Percentiles rank a stretch among this genome's conserved stretches.
Conservation (phyloP, 140 eudicot genomes). For the Oenanthe javanica region DNA sequence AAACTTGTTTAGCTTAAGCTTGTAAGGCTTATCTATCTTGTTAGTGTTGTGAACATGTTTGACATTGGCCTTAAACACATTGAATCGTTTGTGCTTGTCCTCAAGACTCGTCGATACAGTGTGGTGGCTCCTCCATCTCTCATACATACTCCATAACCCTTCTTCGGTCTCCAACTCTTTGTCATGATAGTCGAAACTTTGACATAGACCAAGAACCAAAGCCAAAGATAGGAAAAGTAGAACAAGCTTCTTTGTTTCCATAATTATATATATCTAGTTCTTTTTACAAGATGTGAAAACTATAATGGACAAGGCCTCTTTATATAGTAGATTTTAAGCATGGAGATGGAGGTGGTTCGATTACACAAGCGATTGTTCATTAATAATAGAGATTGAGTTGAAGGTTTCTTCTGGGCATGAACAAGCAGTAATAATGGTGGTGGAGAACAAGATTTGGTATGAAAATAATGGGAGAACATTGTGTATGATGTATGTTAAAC, state of each 20-base stretch:
- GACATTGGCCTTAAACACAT: slow-evolving; percentile 74
- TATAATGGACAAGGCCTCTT: slow-evolving; percentile 1
- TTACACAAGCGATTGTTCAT: neutral
- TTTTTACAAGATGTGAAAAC: slow-evolving; percentile 28
- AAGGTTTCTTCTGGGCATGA: slow-evolving; percentile 12
- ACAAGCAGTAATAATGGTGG: slow-evolving; percentile 10
- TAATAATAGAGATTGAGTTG: slow-evolving; percentile 9
- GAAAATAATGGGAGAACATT: neutral
- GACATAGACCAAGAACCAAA: slow-evolving; percentile 31
- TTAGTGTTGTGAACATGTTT: slow-evolving; percentile 44
- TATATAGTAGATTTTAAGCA: slow-evolving; percentile 21
- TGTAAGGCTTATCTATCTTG: slow-evolving; percentile 66
- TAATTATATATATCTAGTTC: slow-evolving; percentile 14
- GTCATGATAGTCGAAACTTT: slow-evolving; percentile 65
- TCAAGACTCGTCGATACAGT: slow-evolving; percentile 54
- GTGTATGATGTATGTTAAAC: neutral
- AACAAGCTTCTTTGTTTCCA: slow-evolving; percentile 28
- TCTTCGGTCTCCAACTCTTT: slow-evolving; percentile 76
- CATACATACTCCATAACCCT: slow-evolving; percentile 68
- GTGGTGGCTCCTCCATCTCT: slow-evolving; percentile 94
- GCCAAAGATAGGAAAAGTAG: slow-evolving; percentile 38
- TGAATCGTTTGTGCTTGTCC: slow-evolving; percentile 71
- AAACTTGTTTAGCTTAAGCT: slow-evolving; percentile 62
- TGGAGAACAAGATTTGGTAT: slow-evolving; percentile 6
- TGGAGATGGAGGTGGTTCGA: neutral